phyloP scores from a whole-genome alignment of 345 rosid species.

The Isatis tinctoria region DNA sequence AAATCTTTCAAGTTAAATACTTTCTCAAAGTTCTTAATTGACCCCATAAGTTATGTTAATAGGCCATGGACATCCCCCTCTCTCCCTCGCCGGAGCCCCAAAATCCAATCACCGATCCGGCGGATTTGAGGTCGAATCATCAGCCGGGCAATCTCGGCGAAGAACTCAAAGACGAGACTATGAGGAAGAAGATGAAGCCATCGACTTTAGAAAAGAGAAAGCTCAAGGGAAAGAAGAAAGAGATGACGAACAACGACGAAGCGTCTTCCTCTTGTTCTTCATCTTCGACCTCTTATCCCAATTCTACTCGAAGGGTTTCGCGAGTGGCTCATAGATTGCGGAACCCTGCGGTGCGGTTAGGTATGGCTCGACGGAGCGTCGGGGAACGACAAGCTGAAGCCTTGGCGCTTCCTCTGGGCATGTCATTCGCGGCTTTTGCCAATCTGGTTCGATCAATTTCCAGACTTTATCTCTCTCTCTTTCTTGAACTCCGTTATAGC shows the following conservation, averaged over 20 bases:
- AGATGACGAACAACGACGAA: slow-evolving; percentile 18
- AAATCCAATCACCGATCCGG: slow-evolving; percentile 17
- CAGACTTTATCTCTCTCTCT: not conserved
- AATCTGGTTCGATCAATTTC: slow-evolving; percentile 56
- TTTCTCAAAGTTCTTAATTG: slow-evolving; percentile 11
- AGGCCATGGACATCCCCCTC: slow-evolving; percentile 32
- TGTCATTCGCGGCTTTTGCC: slow-evolving; percentile 87
- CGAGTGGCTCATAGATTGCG: slow-evolving; percentile 39
- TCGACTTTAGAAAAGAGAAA: slow-evolving; percentile 15
- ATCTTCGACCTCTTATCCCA: slow-evolving; percentile 28
- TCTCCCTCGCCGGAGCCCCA: slow-evolving; percentile 27
- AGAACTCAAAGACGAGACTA: not conserved
- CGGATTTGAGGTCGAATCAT: slow-evolving; percentile 5
- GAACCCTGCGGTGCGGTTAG: slow-evolving; percentile 32
- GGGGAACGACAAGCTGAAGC: slow-evolving; percentile 49
- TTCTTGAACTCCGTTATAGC: not conserved
- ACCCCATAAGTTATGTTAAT: not conserved
- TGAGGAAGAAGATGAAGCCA: slow-evolving; percentile 34
- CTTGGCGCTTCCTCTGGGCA: slow-evolving; percentile 80
- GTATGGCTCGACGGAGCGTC: slow-evolving; percentile 33
- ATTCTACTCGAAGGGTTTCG: slow-evolving; percentile 25
- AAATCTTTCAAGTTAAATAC: slow-evolving; percentile 12
- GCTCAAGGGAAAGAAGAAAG: slow-evolving; percentile 21
- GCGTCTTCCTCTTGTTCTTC: slow-evolving; percentile 36
- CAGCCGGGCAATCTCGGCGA: not conserved